Base-by-base conservation (phyloP, 2,329 filamentous ascomycete genomes). In the Cryphonectria carpinicola region DNA sequence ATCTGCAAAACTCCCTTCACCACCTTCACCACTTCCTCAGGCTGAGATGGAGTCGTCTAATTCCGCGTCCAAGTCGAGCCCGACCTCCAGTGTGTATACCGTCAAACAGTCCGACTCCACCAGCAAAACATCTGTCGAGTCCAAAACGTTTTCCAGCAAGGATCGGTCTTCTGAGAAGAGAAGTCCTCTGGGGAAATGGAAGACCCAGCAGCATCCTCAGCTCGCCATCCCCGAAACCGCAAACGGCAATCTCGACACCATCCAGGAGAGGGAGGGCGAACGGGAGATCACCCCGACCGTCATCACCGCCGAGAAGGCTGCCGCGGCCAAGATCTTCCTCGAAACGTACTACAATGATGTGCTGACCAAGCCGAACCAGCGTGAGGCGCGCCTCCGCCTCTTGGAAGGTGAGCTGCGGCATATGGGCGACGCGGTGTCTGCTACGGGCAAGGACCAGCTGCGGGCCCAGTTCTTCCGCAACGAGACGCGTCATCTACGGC, bases 261-360 rank as follows among this genome's bases (percentile, higher is more conserved):
- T 82, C 54, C 77, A 81, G 69, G 81, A 82, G 72, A 78, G 76
- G 6, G 75, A 74, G 11, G 68, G 77, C 14, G 76, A 79, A 17
- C 43, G 35, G 35, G 69, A 75, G 1, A 67, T 74, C 1, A 69
- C 73, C 0, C 81, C 82, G 0, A 82, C 81, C 1, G 77, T 85
- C 10, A 60, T 79, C 14, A 97, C 94, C 0, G 91, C 94, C 0
- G 95, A 98, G 81, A 89, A 88, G 72, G 88, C 91, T 3, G 90
- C 94, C 0, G 91, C 93, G 0, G 92, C 93, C 60, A 98, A 97
- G 79, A 89, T 97, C 28, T 97, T 90, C 76, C 86, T 98, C 13
- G 96, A 98, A 79, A 93, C 90, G 0, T 89, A 95, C 76, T 98
- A 93, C 82, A 91, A 95, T 75, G 84, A 89, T n/a, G 79, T 94